phyloP scores from a whole-genome alignment of 176 grass and related monocot genomes.

The Juncus effusus region DNA sequence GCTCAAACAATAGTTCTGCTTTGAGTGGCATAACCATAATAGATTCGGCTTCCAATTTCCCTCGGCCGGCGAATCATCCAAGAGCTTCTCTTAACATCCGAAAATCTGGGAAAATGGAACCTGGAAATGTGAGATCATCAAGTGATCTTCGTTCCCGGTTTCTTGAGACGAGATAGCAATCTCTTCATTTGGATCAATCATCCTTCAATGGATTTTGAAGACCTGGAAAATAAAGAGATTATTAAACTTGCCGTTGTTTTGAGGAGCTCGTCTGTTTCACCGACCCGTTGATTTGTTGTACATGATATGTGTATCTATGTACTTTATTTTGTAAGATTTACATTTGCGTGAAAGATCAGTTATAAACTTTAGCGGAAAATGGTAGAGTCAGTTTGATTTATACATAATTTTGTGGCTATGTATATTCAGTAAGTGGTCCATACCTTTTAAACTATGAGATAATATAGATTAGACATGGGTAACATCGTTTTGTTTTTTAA shows the following conservation, averaged over 20 bases:
- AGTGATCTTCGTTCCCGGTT: conserved; percentile 33
- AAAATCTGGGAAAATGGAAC: not conserved
- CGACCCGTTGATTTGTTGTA: not conserved
- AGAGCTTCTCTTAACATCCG: conserved; percentile 14
- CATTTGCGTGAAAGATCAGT: not conserved
- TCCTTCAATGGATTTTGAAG: conserved; percentile 6
- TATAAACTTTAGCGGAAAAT: not conserved
- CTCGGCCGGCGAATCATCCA: conserved; percentile 17
- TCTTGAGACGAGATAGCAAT: conserved; percentile 32
- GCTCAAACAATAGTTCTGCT: conserved; percentile 25
- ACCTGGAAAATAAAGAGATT: not conserved
- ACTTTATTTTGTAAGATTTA: conserved; percentile 10
- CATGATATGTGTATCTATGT: not conserved
- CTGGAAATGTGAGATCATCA: conserved; percentile 32
- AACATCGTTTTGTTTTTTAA: no score
- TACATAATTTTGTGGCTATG: no score
- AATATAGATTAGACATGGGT: no score
- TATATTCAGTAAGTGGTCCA: no score
- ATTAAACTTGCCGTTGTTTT: conserved; percentile 2
- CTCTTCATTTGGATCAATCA: conserved; percentile 38
- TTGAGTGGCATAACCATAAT: conserved; percentile 39
- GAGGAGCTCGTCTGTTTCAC: not conserved
- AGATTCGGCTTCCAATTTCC: conserved; percentile 7
- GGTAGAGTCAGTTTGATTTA: not conserved
- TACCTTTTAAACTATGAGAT: no score